Evolutionary conservation across 208 protist genomes (phyloP).

Genomic region (Strigomonas galati): DNA sequence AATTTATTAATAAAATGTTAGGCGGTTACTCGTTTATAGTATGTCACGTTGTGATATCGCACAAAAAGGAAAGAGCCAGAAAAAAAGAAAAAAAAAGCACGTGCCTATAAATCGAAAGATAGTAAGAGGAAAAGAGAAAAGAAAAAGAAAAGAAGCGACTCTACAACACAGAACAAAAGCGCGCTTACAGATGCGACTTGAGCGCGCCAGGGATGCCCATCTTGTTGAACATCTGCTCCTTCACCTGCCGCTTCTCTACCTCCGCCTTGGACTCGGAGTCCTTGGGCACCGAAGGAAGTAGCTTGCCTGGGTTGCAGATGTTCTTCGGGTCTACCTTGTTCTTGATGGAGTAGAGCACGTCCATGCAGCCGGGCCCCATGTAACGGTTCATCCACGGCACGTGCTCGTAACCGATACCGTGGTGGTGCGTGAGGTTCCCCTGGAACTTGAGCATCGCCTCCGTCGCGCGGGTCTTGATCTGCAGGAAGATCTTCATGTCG

Average conservation of each 20-base stretch:
- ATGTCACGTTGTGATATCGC: too few relatives aligned
- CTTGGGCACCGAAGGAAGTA: constrained; percentile 57
- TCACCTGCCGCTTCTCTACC: constrained; percentile 39
- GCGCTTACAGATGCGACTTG: constrained; percentile 35
- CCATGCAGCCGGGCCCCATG: constrained; percentile 61
- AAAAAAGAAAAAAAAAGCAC: too few relatives aligned
- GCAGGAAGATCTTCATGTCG: constrained; percentile 86
- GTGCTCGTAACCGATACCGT: constrained; percentile 92
- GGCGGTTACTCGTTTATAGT: too few relatives aligned
- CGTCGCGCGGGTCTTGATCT: constrained; percentile 84
- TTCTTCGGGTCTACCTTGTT: constrained; percentile 82
- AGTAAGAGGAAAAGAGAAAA: not conserved
- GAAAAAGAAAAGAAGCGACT: not conserved
- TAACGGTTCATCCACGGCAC: constrained; percentile 90
- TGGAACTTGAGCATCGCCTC: constrained; percentile 83
- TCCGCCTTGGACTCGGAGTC: constrained; percentile 38
- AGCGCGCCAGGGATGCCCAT: constrained; percentile 80
- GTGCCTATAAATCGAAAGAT: too few relatives aligned
- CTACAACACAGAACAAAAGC: not conserved
- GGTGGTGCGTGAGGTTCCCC: constrained; percentile 89
- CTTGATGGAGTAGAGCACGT: constrained; percentile 79
- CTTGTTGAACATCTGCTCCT: constrained; percentile 90
- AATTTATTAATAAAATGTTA: too few relatives aligned
- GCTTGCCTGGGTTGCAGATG: constrained; percentile 91
- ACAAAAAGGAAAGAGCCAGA: too few relatives aligned